Evolutionary conservation across 2,329 filamentous ascomycete species (phyloP), one percentile per base, ranked within the genome.

Genomic region (Metarhizium guizhouense): DNA sequence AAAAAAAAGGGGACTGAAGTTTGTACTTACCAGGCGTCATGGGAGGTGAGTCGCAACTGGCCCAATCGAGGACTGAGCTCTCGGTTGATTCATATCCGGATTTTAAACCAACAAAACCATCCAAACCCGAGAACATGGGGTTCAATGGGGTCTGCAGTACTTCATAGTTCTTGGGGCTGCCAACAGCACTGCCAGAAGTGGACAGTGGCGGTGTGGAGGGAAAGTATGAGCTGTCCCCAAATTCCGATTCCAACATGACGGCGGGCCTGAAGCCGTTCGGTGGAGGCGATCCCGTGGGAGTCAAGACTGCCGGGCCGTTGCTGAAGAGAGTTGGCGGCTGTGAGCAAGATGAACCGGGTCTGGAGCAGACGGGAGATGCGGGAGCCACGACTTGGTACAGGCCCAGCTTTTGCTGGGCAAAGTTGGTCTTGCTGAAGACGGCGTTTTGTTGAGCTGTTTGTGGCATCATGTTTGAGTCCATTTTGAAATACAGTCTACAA

Each of bases 121-220:
- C 86, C 45, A 89, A 76, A 4, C 83, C 80, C 43, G 89, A 89
- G 74, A 90, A 90, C 75, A 85, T 82, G 59, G 86, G 85, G 73
- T 90, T 89, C 69, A 92, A 77, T 2, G 91, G 90, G n/a, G 90
- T 95, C 60, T 88, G 86, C 56, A 95, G 73, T 60, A 90, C 75
- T 59, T 91, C 89, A 68, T 80, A 86, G 71, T 81, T 86, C 59
- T 87, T 87, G 53, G 93, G 90, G 79, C 90, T 96, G 76, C 89
- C 90, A 65, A 90, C 87, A 56, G 83, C 85, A 77, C 91, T 96
- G 62, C 88, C 87, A 34, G 90, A 87, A 3, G 88, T 86, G 29
- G 92, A 96, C 64, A 96, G 80, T 49, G 91, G 88, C 51, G 92
- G 92, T 20, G 92, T 96, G 7, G 90, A 85, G 38, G 92, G 92